phyloP scores from a whole-genome alignment of 495 filamentous ascomycete genomes.

The Sordaria brevicollis region DNA sequence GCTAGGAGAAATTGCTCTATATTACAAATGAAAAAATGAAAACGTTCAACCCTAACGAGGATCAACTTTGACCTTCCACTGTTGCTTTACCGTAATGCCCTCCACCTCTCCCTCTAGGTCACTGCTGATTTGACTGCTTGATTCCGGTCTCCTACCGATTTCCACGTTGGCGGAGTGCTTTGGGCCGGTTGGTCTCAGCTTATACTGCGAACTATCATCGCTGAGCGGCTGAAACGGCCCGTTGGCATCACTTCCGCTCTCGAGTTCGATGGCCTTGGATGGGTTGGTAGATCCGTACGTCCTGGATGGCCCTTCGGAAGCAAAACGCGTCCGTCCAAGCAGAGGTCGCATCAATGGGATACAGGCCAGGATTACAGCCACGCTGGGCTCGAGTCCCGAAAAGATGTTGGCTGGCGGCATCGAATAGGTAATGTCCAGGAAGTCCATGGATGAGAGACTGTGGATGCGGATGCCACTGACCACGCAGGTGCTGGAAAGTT shows the following conservation, averaged over 20 bases:
- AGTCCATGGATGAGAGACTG: slow-evolving; percentile 15
- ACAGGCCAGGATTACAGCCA: slow-evolving; percentile 18
- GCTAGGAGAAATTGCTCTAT: too few relatives aligned
- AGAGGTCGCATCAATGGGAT: slow-evolving; percentile 19
- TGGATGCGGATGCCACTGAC: slow-evolving; percentile 13
- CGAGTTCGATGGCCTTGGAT: neutral
- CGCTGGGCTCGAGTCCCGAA: slow-evolving; percentile 16
- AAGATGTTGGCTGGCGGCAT: slow-evolving; percentile 14
- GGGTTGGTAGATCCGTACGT: neutral
- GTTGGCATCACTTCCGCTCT: neutral
- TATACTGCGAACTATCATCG: slow-evolving; percentile 4
- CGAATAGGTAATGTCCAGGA: slow-evolving; percentile 16
- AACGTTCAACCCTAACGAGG: too few relatives aligned
- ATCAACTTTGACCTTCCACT: too few relatives aligned
- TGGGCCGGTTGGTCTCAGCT: neutral
- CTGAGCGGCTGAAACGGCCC: neutral
- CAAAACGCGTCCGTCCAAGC: slow-evolving; percentile 5
- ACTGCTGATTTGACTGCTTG: too few relatives aligned
- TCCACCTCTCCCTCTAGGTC: too few relatives aligned
- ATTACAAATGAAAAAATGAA: too few relatives aligned
- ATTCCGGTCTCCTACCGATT: too few relatives aligned
- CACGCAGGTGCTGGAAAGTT: slow-evolving; percentile 13
- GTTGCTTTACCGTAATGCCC: too few relatives aligned
- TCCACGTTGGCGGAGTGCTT: too few relatives aligned
- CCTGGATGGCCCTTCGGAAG: too few relatives aligned